Base-by-base conservation (phyloP, 345 rosid genomes). In the Corchorus capsularis region DNA sequence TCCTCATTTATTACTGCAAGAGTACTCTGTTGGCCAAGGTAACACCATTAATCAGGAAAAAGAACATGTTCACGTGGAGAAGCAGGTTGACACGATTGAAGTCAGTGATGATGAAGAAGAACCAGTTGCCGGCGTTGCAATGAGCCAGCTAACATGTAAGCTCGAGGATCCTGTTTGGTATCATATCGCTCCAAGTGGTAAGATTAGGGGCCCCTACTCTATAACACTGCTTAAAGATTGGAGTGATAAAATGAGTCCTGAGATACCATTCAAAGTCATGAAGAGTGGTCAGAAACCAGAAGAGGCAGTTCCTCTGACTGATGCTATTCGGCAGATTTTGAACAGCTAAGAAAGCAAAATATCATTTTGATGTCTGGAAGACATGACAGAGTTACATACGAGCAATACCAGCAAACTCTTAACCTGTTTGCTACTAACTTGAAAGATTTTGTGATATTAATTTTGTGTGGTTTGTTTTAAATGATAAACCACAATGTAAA, bases 141-240 rank as follows among this genome's bases (percentile, higher is more conserved):
- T 35, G n/a, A 62, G 14, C 34, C 11, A 35, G 50, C 19, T n/a
- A 35, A 11, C 61, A 74, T 52, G 17, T 0, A 55, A 57, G n/a
- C 62, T 34, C 0, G 64, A 57, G n/a, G 71, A 67, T 68, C 4
- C 2, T 2, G 56, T 66, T 10, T 45, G 83, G 78, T 77, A 72
- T 64, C 45, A 50, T 35, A 22, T 67, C 20, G 22, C 61, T 61
- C 74, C 74, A 3, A 10, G 3, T 6, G 80, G 83, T 9, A n/a
- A 19, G 12, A 72, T 19, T 5, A 52, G 0, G 13, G 83, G 80
- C 19, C 83, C 80, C 41, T 72, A 60, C 63, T 68, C 80, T 4
- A 72, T 76, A 74, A 39, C 69, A 6, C 8, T 76, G 72, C 77
- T 80, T 67, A 77, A 77, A 53, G 16, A 52, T 53, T 77, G 83